Conservation (phyloP, 148 eudicot genomes). For the Fagopyrum homotropicum region DNA sequence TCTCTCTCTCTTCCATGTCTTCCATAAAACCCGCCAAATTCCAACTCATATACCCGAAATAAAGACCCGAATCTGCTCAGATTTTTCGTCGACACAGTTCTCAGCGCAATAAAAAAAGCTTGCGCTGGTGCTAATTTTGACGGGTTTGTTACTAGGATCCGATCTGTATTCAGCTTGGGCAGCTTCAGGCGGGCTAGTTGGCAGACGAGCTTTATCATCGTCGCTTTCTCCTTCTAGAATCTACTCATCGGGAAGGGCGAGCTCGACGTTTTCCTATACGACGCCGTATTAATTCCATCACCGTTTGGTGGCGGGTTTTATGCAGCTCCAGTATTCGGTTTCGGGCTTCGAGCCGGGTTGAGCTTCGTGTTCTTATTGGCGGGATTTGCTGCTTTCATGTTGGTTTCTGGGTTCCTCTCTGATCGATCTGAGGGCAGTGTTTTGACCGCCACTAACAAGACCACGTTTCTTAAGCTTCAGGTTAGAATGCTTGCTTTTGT, state of each 20-base stretch:
- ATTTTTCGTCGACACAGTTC: constrained; percentile 20
- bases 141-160: constrained; percentile 49
- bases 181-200: constrained; percentile 80
- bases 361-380: constrained; percentile 45
- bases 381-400: constrained; percentile 71
- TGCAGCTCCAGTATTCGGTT: constrained; percentile 66
- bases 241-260: constrained; percentile 32
- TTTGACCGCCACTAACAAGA: constrained; percentile 71
- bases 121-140: constrained; percentile 39
- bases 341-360: constrained; percentile 61
- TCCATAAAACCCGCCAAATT: constrained; percentile 21
- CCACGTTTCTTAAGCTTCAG: constrained; percentile 90
- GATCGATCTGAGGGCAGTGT: constrained; percentile 61
- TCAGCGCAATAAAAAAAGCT: constrained; percentile 45
- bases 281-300: constrained; percentile 71
- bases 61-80: constrained; percentile 18
- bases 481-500: constrained; percentile 20
- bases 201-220: constrained; percentile 66
- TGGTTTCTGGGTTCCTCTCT: constrained; percentile 84
- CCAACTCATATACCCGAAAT: neutral
- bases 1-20: constrained; percentile 23
- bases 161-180: constrained; percentile 68
- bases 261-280: constrained; percentile 36
- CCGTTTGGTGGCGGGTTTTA: constrained; percentile 75
- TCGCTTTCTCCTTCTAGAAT: constrained; percentile 40